Evolutionary conservation across 2,329 filamentous ascomycete species (phyloP), one percentile per base, ranked within the genome.

Genomic region (Trichoderma atroviride): DNA sequence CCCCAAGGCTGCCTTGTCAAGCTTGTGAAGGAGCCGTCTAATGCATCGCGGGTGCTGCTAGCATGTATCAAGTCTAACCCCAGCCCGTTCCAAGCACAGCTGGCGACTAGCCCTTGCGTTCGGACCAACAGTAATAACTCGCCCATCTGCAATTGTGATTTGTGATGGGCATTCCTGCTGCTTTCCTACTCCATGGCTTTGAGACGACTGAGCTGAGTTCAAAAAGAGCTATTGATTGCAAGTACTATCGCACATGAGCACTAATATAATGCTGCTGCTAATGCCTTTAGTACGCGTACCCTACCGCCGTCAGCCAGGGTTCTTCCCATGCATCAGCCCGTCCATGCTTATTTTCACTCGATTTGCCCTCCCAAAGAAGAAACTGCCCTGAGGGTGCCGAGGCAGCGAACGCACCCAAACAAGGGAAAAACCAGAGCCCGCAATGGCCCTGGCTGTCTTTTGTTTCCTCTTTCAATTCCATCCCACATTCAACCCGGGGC

Each of bases 271-370:
- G 33, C 33, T 35, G 27, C 27, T 27, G n/a, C 27, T 27, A 27
- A 27, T 27, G 27, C 27, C 33, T 13, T 27, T 29, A 55, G 52
- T 55, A 50, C 47, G 47, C 47, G 47, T 50, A 50, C 47, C 33
- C 24, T 35, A 57, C 43, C 52, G n/a, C 22, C 37, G 52, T 57
- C 62, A 56, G 35, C 62, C 60, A 55, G 60, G 60, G n/a, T 35
- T 63, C 47, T n/a, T 40, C 60, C 43, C 33, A 29, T 55, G 60
- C 60, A 63, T 63, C 60, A 65, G 62, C 52, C 62, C 61, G 50
- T 31, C 33, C 55, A 64, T 43, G 61, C 61, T 64, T 64, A 64
- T 64, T 64, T 64, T 11, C 29, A 64, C 61, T 55, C 40, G 9
- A n/a, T 22, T 22, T 52, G 5, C 2, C n/a, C 31, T 27, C 52